Evolutionary conservation across 2,329 filamentous ascomycete genomes (phyloP), one percentile per base, ranked within the genome.

Genomic region (Mariannaea elegans): DNA sequence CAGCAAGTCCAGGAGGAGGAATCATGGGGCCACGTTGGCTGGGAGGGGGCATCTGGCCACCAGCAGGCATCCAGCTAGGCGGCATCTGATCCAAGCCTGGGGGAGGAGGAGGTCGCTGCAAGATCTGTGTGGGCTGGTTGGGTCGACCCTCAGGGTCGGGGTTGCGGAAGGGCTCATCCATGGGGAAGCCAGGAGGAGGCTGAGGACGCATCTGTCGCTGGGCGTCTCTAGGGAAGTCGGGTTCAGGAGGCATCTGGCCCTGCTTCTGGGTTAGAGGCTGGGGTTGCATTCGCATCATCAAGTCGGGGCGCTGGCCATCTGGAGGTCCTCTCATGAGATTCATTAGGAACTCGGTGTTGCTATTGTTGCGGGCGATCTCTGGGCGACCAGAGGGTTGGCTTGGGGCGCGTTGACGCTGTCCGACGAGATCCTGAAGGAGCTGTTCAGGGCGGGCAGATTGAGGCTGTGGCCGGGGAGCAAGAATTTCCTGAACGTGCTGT

Each of bases 261-360:
- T 67, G 68, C 52, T 71, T 71, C 42, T 68, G 68, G 32, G 82
- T 82, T 65, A 85, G 83, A 41, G 82, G 31, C 18, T 53, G 51
- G 6, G 50, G 32, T n/a, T 53, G 50, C 76, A 81, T 77, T 56
- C 84, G 80, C 73, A 86, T 80, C 50, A 85, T 72, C 46, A 81
- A 71, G 56, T 85, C 84, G 6, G 32, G 32, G 51, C 79, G 78
- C 36, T 82, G 82, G 6, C 77, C 74, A 24, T 87, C 84, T 0
- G 82, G 78, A 1, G 72, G 72, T 34, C 77, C 78, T 59, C 83
- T 81, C 91, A 97, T 95, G 27, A 97, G 82, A 62, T 89, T 91
- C 76, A 97, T 91, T 47, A 97, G 80, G 73, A 95, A 94, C 65
- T 96, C 91, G n/a, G 90, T 87, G 68, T 94, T 91, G 67, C 82